These are phyloP conservation scores for Fusarium coffeatum DNA, from an alignment of 2,329 filamentous ascomycete genomes.

Conservation along the genomic window DNA sequence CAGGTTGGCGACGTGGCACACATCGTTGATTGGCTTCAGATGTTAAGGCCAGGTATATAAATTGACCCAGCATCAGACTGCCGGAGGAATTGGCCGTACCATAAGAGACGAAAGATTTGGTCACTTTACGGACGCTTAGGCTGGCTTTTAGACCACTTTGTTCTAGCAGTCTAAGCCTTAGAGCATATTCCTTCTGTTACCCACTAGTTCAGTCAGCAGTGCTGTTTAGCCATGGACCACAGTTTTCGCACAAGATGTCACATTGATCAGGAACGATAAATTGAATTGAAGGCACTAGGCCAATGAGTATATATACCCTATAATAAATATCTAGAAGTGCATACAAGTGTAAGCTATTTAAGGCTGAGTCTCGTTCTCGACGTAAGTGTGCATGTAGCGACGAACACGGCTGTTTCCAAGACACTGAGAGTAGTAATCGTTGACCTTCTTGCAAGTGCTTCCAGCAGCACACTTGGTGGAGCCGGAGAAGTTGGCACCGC, in stretches of 20 bases:
- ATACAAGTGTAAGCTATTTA: neutral
- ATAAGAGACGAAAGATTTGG: neutral
- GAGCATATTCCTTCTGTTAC: fast-evolving
- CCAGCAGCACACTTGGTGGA: conserved; percentile 19
- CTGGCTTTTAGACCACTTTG: fast-evolving
- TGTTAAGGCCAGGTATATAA: neutral
- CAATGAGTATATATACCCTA: neutral
- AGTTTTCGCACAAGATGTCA: too few relatives aligned
- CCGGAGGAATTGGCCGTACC: too few relatives aligned
- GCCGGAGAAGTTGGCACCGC: conserved; percentile 22
- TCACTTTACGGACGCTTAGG: fast-evolving
- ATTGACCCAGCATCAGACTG: neutral
- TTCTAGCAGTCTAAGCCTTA: fast-evolving
- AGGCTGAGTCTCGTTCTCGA: neutral
- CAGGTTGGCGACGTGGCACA: neutral
- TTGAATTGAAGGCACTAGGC: neutral
- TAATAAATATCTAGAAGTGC: neutral
- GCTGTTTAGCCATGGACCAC: neutral
- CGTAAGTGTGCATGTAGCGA: neutral
- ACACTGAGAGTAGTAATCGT: conserved; percentile 35
- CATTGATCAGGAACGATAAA: neutral
- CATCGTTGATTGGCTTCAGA: too few relatives aligned
- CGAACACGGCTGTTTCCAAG: conserved; percentile 15
- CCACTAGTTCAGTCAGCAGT: neutral
- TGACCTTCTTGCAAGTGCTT: conserved; percentile 24